Evolutionary conservation across 768 basidiomycete genomes (phyloP).

Genomic region (Rhodotorula paludigena): DNA sequence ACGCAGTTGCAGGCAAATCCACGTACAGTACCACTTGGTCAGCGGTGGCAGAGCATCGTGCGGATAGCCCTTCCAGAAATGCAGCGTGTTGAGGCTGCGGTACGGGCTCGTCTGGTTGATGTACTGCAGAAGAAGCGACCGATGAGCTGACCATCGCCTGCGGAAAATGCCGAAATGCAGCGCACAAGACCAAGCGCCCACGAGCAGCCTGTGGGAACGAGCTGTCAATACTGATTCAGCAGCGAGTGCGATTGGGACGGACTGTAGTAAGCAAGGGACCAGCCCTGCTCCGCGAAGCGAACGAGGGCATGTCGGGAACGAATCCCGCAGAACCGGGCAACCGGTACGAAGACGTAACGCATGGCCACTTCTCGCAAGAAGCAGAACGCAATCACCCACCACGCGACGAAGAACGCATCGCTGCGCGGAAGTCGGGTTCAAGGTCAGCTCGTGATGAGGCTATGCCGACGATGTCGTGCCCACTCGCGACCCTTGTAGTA

Average conservation of each 20-base stretch:
- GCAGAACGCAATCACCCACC: constrained; percentile 83
- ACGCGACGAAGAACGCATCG: constrained; percentile 73
- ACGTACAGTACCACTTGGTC: constrained; percentile 58
- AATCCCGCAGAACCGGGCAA: constrained; percentile 69
- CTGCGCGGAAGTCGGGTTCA: not conserved
- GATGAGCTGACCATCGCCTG: not conserved
- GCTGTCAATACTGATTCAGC: constrained; percentile 5
- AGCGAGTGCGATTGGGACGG: constrained; percentile 42
- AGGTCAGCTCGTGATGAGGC: not conserved
- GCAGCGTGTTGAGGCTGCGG: constrained; percentile 58
- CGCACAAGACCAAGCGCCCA: constrained; percentile 78
- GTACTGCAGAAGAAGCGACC: constrained; percentile 57
- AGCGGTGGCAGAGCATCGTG: constrained; percentile 71
- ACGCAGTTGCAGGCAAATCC: not conserved
- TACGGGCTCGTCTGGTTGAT: constrained; percentile 70
- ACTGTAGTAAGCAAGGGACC: constrained; percentile 72
- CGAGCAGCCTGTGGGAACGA: constrained; percentile 48
- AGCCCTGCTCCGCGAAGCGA: constrained; percentile 93
- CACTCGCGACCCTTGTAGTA: constrained; percentile 40
- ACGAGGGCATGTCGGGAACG: constrained; percentile 54
- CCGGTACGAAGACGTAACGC: constrained; percentile 68
- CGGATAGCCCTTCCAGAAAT: constrained; percentile 76
- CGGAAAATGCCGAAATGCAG: constrained; percentile 36
- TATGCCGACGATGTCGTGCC: too few relatives aligned
- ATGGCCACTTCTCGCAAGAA: constrained; percentile 72